These are phyloP conservation scores for Termitomyces titanicus DNA, from an alignment of 768 basidiomycete genomes.

Conservation along the genomic window DNA sequence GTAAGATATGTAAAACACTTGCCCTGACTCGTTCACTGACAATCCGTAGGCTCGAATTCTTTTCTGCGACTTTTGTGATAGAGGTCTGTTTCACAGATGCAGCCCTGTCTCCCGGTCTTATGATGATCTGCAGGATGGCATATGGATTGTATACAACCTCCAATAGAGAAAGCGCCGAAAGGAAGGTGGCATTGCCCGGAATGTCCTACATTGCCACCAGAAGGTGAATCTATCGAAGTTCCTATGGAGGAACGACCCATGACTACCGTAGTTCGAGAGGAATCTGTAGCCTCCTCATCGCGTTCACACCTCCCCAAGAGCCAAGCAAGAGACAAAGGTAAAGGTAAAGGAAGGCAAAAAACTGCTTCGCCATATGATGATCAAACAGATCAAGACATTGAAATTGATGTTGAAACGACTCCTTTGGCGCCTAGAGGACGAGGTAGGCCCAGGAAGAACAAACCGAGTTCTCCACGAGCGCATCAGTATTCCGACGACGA, in stretches of 20 bases:
- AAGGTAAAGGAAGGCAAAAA: slow-evolving; percentile 28
- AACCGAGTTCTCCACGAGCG: slow-evolving; percentile 15
- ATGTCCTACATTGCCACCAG: slow-evolving; percentile 40
- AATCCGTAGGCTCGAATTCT: slow-evolving; percentile 64
- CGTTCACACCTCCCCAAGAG: slow-evolving; percentile 16
- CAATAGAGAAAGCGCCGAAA: slow-evolving; percentile 64
- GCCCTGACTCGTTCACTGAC: slow-evolving; percentile 11
- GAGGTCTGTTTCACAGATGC: slow-evolving; percentile 46
- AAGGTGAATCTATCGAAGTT: slow-evolving; percentile 13
- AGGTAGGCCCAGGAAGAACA: slow-evolving; percentile 23
- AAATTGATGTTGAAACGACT: slow-evolving; percentile 20
- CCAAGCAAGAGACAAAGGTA: slow-evolving; percentile 19
- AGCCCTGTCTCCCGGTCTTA: slow-evolving; percentile 4
- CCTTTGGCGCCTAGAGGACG: slow-evolving; percentile 15
- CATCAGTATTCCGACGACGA: slow-evolving; percentile 23
- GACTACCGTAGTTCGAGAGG: slow-evolving; percentile 22
- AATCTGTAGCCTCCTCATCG: slow-evolving; percentile 43
- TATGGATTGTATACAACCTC: slow-evolving; percentile 74
- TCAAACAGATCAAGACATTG: slow-evolving; percentile 30
- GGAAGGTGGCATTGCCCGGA: slow-evolving; percentile 76
- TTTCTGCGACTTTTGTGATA: slow-evolving; percentile 93
- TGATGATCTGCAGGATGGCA: slow-evolving; percentile 63
- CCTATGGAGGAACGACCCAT: slow-evolving; percentile 6
- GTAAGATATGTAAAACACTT: slow-evolving; percentile 47
- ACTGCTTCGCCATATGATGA: slow-evolving; percentile 32